Conservation (phyloP, 345 rosid species). For the Mangifera indica region DNA sequence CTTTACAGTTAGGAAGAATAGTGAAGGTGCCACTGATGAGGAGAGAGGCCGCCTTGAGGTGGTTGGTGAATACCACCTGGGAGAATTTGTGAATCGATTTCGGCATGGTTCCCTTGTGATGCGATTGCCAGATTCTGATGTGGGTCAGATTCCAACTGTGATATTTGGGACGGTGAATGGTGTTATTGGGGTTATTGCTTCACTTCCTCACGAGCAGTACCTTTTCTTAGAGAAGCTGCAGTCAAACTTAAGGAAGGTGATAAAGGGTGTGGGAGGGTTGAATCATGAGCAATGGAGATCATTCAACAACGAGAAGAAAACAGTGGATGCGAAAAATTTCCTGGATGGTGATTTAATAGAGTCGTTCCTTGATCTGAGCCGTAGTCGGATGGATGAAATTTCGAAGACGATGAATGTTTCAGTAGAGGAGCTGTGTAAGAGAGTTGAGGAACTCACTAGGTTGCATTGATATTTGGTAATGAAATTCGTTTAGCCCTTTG, state of each 20-base stretch:
- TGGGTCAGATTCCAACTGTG: conserved; percentile 80
- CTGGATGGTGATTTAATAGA: conserved; percentile 87
- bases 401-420: conserved; percentile 61
- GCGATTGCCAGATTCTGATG: conserved; percentile 88
- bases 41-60: conserved; percentile 83
- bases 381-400: conserved; percentile 74
- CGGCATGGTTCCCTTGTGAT: conserved; percentile 94
- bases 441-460: conserved; percentile 86
- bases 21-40: conserved; percentile 88
- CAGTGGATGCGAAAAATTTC: conserved; percentile 70
- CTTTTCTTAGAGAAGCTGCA: conserved; percentile 77
- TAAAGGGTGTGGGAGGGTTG: conserved; percentile 92
- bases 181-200: conserved; percentile 89
- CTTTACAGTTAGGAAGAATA: conserved; percentile 79
- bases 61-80: conserved; percentile 87
- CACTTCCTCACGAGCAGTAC: conserved; percentile 78
- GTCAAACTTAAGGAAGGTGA: conserved; percentile 71
- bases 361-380: conserved; percentile 75
- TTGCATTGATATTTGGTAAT: conserved; percentile 50
- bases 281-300: conserved; percentile 96
- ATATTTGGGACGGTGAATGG: conserved; percentile 87
- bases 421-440: conserved; percentile 82
- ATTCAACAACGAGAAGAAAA: conserved; percentile 84
- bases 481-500: too few species aligned
- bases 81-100: conserved; percentile 87